Evolutionary conservation across 371 early-diverging fungal species (phyloP), one percentile per base, ranked within the genome.

Genomic region (Amoeboaphelidium protococcarum): DNA sequence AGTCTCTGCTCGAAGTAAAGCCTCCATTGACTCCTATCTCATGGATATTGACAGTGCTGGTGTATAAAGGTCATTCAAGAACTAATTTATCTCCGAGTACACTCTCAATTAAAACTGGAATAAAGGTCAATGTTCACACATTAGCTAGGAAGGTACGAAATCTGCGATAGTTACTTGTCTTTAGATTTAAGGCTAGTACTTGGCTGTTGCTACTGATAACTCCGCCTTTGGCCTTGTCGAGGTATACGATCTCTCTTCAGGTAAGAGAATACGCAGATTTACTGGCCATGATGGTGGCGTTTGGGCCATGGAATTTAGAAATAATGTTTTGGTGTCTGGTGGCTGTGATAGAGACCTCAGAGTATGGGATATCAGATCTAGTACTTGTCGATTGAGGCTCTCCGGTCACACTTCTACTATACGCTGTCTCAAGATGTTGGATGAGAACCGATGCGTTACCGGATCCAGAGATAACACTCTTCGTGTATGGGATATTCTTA

Each of bases 251-350:
- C 77, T 79, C 3, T 60, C 58, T 12, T 82, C 78, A 1, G 90
- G 94, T 19, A 58, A 62, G 21, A 56, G 73, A 10, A 64, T 73
- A 45, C 65, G 66, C 41, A 56, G 53, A 26, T 68, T 96, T 20
- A 64, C 62, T 13, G 96, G 95, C 3, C 98, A 98, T 59, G 84
- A 82, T 23, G 96, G 96, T 26, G 97, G 98, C 44, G 92, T 98
- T 1, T 98, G 99, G 99, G 84, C 94, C 0, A 66, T 98, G 46
- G 78, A 86, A 49, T 47, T 45, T 41, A 25, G 21, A 3, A 47
- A 69, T 52, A 52, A 54, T 24, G 4, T 49, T 37, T 58, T 81
- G 26, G 75, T 78, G 6, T 74, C 74, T 13, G 82, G 82, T 26
- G 76, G 78, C 22, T 79, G 75, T 45, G 83, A 82, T 56, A 72